Evolutionary conservation across 352 stramenopile species (phyloP).

Genomic region (Lagenidium sp.): DNA sequence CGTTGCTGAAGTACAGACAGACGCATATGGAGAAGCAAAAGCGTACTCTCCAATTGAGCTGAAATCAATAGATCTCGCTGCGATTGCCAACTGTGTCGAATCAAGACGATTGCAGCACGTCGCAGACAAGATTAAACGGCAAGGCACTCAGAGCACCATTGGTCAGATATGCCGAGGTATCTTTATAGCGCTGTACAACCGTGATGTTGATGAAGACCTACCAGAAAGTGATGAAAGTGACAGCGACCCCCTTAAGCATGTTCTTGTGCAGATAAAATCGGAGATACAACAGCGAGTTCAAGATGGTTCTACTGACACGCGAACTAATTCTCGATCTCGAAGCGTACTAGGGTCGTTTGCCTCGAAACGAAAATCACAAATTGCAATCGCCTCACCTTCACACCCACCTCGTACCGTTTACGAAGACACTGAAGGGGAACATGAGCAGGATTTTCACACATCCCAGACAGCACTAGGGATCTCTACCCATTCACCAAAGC

Average conservation of each 20-base stretch:
- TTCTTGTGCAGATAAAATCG: conserved; percentile 43
- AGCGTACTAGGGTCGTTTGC: neutral
- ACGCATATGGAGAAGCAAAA: conserved; percentile 45
- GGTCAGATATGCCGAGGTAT: conserved; percentile 44
- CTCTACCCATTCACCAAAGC: too few relatives aligned
- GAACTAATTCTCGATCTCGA: neutral
- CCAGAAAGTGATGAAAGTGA: conserved; percentile 9
- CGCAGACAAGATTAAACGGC: conserved; percentile 22
- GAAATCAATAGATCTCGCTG: conserved; percentile 42
- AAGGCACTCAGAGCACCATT: conserved; percentile 12
- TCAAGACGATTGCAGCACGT: conserved; percentile 18
- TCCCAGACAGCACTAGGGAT: too few relatives aligned
- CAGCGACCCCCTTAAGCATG: conserved; percentile 25
- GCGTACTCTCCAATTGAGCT: conserved; percentile 38
- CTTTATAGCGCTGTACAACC: conserved; percentile 53
- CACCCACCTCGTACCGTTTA: neutral
- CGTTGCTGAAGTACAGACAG: conserved; percentile 47
- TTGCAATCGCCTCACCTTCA: too few relatives aligned
- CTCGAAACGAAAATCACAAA: neutral
- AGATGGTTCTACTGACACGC: too few relatives aligned
- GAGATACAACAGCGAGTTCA: conserved; percentile 1
- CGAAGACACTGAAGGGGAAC: neutral
- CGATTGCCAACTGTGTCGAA: conserved; percentile 34
- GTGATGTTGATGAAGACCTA: conserved; percentile 30
- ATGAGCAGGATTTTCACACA: neutral